Conservation (phyloP, 495 filamentous ascomycete genomes). For the Podospora australis region DNA sequence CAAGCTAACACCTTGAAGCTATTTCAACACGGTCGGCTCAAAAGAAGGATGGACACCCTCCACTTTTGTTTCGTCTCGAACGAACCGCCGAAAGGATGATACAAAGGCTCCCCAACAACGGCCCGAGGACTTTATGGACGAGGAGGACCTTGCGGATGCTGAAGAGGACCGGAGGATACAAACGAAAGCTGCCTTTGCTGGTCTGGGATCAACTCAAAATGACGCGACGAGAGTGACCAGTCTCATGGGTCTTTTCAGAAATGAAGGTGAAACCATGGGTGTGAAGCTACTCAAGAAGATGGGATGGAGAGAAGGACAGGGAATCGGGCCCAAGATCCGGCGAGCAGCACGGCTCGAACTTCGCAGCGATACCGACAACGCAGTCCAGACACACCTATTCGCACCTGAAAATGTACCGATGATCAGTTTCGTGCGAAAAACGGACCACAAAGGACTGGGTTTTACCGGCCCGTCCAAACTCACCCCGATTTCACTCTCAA, state of each 20-base stretch:
- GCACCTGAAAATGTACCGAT: constrained; percentile 80
- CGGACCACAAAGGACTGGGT: constrained; percentile 75
- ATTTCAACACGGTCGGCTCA: constrained; percentile 96
- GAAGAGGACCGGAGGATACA: constrained; percentile 69
- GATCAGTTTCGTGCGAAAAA: constrained; percentile 70
- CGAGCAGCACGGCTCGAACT: constrained; percentile 63
- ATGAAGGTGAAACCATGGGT: constrained; percentile 81
- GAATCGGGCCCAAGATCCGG: constrained; percentile 82
- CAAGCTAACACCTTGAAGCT: constrained; percentile 52
- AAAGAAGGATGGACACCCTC: constrained; percentile 97
- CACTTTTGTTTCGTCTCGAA: constrained; percentile 84
- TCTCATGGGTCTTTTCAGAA: constrained; percentile 69
- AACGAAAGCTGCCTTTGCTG: constrained; percentile 65
- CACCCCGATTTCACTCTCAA: constrained; percentile 14
- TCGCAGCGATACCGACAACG: constrained; percentile 36
- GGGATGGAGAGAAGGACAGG: constrained; percentile 95
- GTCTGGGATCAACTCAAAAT: constrained; percentile 65
- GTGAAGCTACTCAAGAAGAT: constrained; percentile 82
- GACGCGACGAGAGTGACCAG: constrained; percentile 42
- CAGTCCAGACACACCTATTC: constrained; percentile 64
- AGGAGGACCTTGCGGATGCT: constrained; percentile 86
- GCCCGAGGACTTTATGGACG: constrained; percentile 95
- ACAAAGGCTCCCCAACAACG: constrained; percentile 49
- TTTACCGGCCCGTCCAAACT: constrained; percentile 63
- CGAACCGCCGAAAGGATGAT: constrained; percentile 66